Evolutionary conservation across 257 asterid species (phyloP).

Genomic region (Penstemon barbatus): DNA sequence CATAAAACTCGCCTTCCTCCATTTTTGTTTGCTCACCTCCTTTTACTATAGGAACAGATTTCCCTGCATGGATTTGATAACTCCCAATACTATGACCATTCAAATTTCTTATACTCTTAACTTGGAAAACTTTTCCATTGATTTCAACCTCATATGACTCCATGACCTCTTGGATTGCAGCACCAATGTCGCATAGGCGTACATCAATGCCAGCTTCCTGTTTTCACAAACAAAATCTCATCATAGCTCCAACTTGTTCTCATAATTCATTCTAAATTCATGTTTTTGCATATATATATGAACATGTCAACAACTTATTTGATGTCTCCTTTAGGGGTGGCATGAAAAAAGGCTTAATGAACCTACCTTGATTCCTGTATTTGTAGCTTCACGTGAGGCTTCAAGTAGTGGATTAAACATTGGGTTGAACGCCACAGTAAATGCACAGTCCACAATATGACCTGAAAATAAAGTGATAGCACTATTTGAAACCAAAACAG

Average conservation of each 20-base stretch:
- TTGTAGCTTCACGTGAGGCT: slow-evolving; percentile 97
- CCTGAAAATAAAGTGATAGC: slow-evolving; percentile 47
- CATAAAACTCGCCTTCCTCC: slow-evolving; percentile 99
- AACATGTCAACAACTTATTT: slow-evolving; percentile 7
- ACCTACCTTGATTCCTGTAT: slow-evolving; percentile 88
- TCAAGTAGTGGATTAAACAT: slow-evolving; percentile 92
- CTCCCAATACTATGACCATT: slow-evolving; percentile 94
- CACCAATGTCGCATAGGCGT: slow-evolving; percentile 90
- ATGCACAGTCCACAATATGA: slow-evolving; percentile 93
- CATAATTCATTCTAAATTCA: slow-evolving; percentile 6
- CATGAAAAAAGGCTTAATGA: too few relatives aligned
- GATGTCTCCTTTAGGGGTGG: too few relatives aligned
- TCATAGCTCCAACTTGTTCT: slow-evolving; percentile 21
- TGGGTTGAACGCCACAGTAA: slow-evolving; percentile 95
- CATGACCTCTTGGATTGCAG: slow-evolving; percentile 99
- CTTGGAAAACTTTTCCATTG: slow-evolving; percentile 90
- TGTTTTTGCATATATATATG: neutral
- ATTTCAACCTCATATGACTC: slow-evolving; percentile 98
- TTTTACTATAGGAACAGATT: slow-evolving; percentile 95
- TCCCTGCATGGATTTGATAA: slow-evolving; percentile 98
- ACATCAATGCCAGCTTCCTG: slow-evolving; percentile 98
- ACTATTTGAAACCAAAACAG: slow-evolving; percentile 16
- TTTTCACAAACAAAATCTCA: slow-evolving; percentile 24
- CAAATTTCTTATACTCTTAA: slow-evolving; percentile 89
- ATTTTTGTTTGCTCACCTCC: slow-evolving; percentile 98